Evolutionary conservation across 2,329 filamentous ascomycete species (phyloP).

Genomic region (Cladosporium sp.): DNA sequence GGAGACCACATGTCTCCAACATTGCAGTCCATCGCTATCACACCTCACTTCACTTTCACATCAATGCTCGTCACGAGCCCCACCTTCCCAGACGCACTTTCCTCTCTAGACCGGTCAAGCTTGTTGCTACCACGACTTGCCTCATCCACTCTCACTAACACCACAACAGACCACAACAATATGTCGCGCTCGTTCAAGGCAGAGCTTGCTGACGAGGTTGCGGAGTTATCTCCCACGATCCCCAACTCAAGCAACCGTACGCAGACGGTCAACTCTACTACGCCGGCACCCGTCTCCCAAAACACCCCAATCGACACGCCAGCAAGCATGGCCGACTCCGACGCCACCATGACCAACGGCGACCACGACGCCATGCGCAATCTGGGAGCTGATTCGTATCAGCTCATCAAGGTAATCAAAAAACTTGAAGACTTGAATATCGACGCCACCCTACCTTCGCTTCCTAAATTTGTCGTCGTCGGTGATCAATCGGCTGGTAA

Average conservation of each 20-base stretch:
- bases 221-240: not conserved
- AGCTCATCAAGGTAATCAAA: conserved; percentile 61
- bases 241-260: not conserved
- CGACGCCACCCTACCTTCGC: conserved; percentile 58
- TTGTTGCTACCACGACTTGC: not conserved
- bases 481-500: conserved; percentile 86
- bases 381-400: conserved; percentile 60
- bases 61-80: not conserved
- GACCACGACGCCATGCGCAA: conserved; percentile 34
- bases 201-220: not conserved
- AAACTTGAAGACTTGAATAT: conserved; percentile 69
- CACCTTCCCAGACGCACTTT: not conserved
- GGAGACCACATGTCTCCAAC: not conserved
- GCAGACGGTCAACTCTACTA: not conserved
- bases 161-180: not conserved
- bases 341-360: conserved; percentile 8
- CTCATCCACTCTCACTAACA: not conserved
- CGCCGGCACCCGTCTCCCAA: not conserved
- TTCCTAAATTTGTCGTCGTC: conserved; percentile 77
- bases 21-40: not conserved
- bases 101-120: too few species aligned
- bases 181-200: conserved; percentile 1
- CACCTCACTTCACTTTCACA: not conserved
- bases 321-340: not conserved
- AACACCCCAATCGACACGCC: not conserved